Evolutionary conservation across 495 filamentous ascomycete genomes (phyloP), one percentile per base, ranked within the genome.

Genomic region (Massariosphaeria phaeospora): DNA sequence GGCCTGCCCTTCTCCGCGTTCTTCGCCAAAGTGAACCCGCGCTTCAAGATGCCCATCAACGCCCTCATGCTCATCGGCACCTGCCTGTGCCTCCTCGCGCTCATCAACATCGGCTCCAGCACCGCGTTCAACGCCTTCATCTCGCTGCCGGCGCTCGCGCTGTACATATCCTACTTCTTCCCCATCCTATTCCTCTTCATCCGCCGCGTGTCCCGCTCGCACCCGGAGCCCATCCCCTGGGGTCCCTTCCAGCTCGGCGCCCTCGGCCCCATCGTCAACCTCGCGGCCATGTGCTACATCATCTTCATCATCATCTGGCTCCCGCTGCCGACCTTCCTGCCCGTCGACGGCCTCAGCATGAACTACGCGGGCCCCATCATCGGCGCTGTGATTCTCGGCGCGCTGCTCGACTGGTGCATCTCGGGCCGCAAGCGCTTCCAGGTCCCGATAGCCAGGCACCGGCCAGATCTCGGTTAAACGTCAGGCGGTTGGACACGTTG

Each of bases 1-100:
- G 82, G 79, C 10, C 66, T 84, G 0, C 82, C 82, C 2, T 80
- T 77, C 57, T 76, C 74, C 11, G 55, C 59, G 2, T 73, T 75
- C 55, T 75, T 83, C 42, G 48, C 44, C n/a, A 42, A 33, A 18
- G 43, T 47, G 10, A 59, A 73, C 49, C 56, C 67, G 12, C 68
- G 54, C 3, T 72, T 73, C 43, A 69, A 70, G 13, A 70, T 80
- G 40, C 79, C 78, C 3, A 52, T 79, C 25, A 68, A 70, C 17
- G 67, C 79, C 15, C 60, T 82, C n/a, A 56, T 68, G 18, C 61
- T 78, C 34, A 67, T 69, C 20, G 66, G 63, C 13, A 66, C 68
- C 20, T 57, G 74, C 45, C 61, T 65, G 11, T 52, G 70, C 46
- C 61, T 70, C 21, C 67, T 80, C 11, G 73, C 73, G n/a, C 68